A percentile compares a stretch with the other conserved stretches of the same genome.
These are phyloP conservation scores for Ophiorrhiza pumila DNA, from an alignment of 257 asterid species.

Conservation along the genomic window DNA sequence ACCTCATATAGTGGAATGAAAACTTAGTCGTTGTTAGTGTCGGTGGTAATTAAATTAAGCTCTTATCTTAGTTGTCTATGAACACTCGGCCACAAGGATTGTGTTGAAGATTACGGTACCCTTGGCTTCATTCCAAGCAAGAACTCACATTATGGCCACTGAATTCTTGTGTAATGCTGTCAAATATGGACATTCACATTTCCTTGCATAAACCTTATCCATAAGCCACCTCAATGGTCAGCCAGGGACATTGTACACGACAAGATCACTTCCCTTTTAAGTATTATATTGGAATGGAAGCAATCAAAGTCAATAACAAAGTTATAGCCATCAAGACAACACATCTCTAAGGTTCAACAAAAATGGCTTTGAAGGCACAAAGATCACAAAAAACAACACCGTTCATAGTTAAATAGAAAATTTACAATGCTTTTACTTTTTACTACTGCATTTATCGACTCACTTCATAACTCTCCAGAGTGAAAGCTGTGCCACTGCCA, in stretches of 20 bases:
- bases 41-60: no score
- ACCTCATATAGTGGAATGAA: no score
- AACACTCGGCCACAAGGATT: no score
- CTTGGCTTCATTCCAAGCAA: no score
- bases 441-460: conserved; percentile 36
- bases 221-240: conserved; percentile 38
- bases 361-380: conserved; percentile 54
- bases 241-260: conserved; percentile 15
- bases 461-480: conserved; percentile 37
- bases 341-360: conserved; percentile 31
- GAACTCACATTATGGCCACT: no score
- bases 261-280: conserved; percentile 41
- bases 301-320: conserved; percentile 34
- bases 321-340: conserved; percentile 30
- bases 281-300: conserved; percentile 44
- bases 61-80: neutral
- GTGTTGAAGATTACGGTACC: no score
- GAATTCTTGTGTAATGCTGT: conserved; percentile 37
- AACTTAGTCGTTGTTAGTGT: no score
- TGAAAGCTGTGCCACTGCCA: conserved; percentile 38
- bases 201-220: conserved; percentile 31
- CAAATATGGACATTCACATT: conserved; percentile 13
- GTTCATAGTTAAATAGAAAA: conserved; percentile 37
- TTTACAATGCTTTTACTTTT: conserved; percentile 45
- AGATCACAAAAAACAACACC: conserved; percentile 43